Evolutionary conservation across 202 grass and related monocot species (phyloP).

Genomic region (Brachypodium distachyon): DNA sequence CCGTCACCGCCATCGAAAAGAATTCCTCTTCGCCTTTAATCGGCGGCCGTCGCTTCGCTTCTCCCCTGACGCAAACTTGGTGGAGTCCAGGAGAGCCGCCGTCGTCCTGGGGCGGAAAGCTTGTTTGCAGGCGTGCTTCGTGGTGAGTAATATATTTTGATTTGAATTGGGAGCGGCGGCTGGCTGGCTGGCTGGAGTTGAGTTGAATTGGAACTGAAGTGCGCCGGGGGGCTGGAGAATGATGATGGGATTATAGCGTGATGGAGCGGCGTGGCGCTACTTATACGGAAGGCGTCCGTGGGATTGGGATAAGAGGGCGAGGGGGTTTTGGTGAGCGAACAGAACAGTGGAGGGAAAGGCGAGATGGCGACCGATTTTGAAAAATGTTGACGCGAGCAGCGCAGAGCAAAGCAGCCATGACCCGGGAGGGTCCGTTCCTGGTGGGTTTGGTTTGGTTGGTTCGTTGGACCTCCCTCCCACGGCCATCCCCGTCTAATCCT

Average conservation of each 20-base stretch:
- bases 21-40: not conserved
- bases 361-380: constrained; percentile 45
- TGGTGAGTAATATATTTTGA: too few species aligned
- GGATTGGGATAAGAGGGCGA: not conserved
- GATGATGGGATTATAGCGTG: constrained; percentile 21
- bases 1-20: constrained; percentile 18
- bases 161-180: too few species aligned
- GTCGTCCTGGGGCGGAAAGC: too few species aligned
- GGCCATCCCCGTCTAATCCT: constrained; percentile 22
- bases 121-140: too few species aligned
- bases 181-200: too few species aligned
- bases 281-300: not conserved
- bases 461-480: constrained; percentile 3
- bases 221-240: not conserved
- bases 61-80: not conserved
- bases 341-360: constrained; percentile 25
- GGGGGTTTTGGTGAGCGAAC: constrained; percentile 29
- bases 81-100: too few species aligned
- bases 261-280: constrained; percentile 1
- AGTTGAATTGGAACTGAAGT: too few species aligned
- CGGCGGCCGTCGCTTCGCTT: too few species aligned
- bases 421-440: not conserved
- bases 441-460: not conserved
- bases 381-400: constrained; percentile 28
- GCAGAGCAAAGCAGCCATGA: not conserved